Conservation (phyloP, 2,329 filamentous ascomycete genomes). For the Neofusicoccum ribis region DNA sequence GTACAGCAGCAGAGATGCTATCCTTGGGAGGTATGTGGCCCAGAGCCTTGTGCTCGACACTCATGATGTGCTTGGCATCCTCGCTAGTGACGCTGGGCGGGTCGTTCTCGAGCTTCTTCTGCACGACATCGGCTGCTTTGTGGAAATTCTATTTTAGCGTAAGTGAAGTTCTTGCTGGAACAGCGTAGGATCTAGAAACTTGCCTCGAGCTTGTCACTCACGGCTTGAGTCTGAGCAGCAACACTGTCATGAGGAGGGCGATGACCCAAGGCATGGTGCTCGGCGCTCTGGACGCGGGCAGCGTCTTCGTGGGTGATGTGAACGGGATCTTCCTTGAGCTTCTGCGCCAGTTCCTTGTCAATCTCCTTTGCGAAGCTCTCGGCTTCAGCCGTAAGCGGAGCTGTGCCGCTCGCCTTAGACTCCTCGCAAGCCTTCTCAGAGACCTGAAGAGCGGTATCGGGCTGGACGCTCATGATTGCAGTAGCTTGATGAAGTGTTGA, state of each 20-base stretch:
- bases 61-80: slow-evolving; percentile 32
- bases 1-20: slow-evolving; percentile 9
- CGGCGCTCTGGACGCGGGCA: slow-evolving; percentile 27
- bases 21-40: slow-evolving; percentile 13
- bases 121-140: not conserved
- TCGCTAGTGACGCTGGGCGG: slow-evolving; percentile 32
- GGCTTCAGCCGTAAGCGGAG: not conserved
- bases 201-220: slow-evolving; percentile 21
- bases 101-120: slow-evolving; percentile 28
- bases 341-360: slow-evolving; percentile 8
- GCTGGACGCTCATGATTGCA: not conserved
- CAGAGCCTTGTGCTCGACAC: slow-evolving; percentile 10
- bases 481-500: not conserved
- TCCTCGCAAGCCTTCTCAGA: not conserved
- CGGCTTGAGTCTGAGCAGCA: slow-evolving; percentile 9
- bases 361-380: slow-evolving; percentile 7
- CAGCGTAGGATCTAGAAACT: not conserved
- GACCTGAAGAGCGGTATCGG: not conserved
- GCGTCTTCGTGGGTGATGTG: slow-evolving; percentile 36
- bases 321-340: slow-evolving; percentile 29
- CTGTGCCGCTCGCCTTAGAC: not conserved
- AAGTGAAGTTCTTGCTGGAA: not conserved
- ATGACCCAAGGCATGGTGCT: not conserved
- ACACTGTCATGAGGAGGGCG: not conserved
- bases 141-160: slow-evolving; percentile 2